Conservation (phyloP, 2,329 filamentous ascomycete species). For the Talaromyces sp. region DNA sequence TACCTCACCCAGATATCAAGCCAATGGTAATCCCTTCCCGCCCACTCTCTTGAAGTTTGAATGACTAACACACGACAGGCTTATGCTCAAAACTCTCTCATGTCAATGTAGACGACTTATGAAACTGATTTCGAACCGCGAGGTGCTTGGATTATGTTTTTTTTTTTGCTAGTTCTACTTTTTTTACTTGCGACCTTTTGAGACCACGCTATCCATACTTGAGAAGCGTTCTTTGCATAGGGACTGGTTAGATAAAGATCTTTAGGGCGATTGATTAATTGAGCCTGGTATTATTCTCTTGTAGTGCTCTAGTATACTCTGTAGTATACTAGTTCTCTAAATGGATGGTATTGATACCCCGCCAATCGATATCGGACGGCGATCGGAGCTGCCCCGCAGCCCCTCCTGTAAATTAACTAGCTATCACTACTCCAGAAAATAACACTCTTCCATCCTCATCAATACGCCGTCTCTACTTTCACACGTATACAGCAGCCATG, state of each 20-base stretch:
- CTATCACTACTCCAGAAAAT: not conserved
- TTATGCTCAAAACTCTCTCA: constrained; percentile 78
- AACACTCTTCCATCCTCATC: not conserved
- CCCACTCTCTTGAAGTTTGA: not conserved
- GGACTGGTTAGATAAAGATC: constrained; percentile 12
- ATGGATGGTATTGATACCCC: not conserved
- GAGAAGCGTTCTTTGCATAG: constrained; percentile 12
- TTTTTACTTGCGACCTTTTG: constrained; percentile 6
- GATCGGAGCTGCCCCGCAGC: not conserved
- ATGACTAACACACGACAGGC: constrained; percentile 48
- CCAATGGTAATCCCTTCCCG: constrained; percentile 61
- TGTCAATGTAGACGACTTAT: constrained; percentile 64
- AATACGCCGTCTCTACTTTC: not conserved
- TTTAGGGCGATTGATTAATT: not conserved
- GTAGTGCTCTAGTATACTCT: not conserved
- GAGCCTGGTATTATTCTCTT: not conserved
- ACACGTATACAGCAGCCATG: constrained; percentile 44
- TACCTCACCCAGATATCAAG: constrained; percentile 90
- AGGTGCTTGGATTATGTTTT: too few species aligned
- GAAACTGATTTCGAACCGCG: not conserved
- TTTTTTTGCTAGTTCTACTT: not conserved
- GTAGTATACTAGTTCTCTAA: not conserved
- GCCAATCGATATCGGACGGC: not conserved
- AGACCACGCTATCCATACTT: constrained; percentile 3
- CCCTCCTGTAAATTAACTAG: not conserved